These are phyloP conservation scores for Lepidopterella palustris DNA, from an alignment of 495 filamentous ascomycete species.

Conservation along the genomic window DNA sequence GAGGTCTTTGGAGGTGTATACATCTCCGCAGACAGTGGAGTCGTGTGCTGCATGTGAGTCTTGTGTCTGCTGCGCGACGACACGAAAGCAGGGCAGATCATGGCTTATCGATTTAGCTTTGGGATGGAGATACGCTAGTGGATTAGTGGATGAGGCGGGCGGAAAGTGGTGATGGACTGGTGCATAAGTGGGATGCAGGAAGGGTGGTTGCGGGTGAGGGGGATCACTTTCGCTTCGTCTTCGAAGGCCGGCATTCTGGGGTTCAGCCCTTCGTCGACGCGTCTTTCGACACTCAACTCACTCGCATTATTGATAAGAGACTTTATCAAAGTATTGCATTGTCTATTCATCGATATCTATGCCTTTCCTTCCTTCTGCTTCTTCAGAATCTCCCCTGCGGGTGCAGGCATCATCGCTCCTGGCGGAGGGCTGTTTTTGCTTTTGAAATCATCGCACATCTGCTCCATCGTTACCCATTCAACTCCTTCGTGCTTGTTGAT, in stretches of 20 bases:
- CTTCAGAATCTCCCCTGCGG: constrained; percentile 50
- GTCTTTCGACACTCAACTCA: too few relatives aligned
- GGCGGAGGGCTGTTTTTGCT: constrained; percentile 58
- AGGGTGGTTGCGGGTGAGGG: neutral
- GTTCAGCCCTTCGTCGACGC: too few relatives aligned
- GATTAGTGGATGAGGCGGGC: neutral
- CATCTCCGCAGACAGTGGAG: neutral
- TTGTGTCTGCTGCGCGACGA: neutral
- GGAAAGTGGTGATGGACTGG: too few relatives aligned
- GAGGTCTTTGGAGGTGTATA: neutral
- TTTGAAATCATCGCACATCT: constrained; percentile 54
- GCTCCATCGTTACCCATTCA: constrained; percentile 49
- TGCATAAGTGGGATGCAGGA: neutral
- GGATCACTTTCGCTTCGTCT: too few relatives aligned
- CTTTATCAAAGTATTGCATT: neutral
- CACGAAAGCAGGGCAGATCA: neutral
- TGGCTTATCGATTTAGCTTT: neutral
- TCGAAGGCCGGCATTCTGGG: too few relatives aligned
- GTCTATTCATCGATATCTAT: neutral
- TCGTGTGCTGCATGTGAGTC: neutral
- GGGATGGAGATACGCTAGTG: neutral
- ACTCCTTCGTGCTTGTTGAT: constrained; percentile 50
- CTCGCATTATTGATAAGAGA: too few relatives aligned
- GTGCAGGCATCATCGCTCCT: constrained; percentile 63
- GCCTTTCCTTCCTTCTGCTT: constrained; percentile 31